Evolutionary conservation across 1,139 yeast species (phyloP), one percentile per base, ranked within the genome.

Genomic region (Geotrichum klebahnii): DNA sequence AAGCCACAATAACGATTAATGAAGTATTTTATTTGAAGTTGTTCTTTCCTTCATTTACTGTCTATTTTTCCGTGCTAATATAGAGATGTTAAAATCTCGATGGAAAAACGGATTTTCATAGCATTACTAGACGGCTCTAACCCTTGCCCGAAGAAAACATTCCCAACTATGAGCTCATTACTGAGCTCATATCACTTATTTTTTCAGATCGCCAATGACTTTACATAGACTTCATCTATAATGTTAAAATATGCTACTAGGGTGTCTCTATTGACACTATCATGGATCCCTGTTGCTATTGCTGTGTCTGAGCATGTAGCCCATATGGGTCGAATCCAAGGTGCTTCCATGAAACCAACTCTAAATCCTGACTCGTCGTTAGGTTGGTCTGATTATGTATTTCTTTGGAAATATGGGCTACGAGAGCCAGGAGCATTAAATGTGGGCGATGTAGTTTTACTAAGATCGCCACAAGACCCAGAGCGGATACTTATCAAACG

Each of bases 331-430:
- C 79, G 80, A 65, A 78, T 90, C n/a, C 78, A 81, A 35, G 97
- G 97, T 1, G 67, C 77, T 36, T 87, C 96, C 17, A 90, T 90
- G 97, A 75, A 86, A 45, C 97, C 97, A 1, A 79, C 96, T 0
- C 77, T 90, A 62, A 90, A 90, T 64, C 95, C 96, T 0, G 75
- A 80, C 42, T 72, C 77, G 19, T 66, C 75, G 16, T 61, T 65
- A 16, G 67, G 71, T 28, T 54, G 70, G 53, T 71, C 76, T 23
- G 96, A 89, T 64, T 75, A 85, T 66, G 89, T 85, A 0, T 59
- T 87, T 6, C 73, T 90, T 14, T 80, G 84, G 75, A 87, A 85
- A 63, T 81, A 72, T 67, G 77, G 79, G 28, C 67, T 80, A 24
- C 74, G 76, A 48, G 67, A 70, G 37, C 74, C 81, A 1, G 66